Percentiles rank a stretch among this genome's conserved stretches.
Evolutionary conservation across 2,329 filamentous ascomycete genomes (phyloP).

Genomic region (Arthroderma sp.): DNA sequence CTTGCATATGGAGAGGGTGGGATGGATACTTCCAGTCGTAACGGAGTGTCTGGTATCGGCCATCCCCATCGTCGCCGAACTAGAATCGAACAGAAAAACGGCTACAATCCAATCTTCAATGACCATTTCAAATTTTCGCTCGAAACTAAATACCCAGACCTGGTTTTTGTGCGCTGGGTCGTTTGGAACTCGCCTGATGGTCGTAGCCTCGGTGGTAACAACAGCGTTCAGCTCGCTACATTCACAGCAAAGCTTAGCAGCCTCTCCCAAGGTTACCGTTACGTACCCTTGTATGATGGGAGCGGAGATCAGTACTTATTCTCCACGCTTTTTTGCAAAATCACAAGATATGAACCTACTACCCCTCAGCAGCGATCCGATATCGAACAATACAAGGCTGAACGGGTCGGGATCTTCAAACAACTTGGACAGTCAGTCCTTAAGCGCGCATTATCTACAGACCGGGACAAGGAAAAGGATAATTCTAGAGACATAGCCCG

Average conservation of each 20-base stretch:
- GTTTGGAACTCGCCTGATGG: conserved; percentile 78
- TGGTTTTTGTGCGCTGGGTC: conserved; percentile 87
- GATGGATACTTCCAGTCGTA: conserved; percentile 50
- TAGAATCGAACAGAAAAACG: conserved; percentile 69
- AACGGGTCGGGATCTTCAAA: conserved; percentile 29
- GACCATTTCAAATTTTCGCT: conserved; percentile 66
- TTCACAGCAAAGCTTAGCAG: conserved; percentile 87
- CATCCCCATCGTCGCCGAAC: conserved; percentile 68
- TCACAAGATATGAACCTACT: conserved; percentile 49
- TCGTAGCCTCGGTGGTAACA: conserved; percentile 52
- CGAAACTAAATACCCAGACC: conserved; percentile 84
- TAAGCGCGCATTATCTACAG: conserved; percentile 29
- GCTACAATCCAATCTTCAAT: conserved; percentile 83
- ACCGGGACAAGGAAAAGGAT: conserved; percentile 21
- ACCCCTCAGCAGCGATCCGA: conserved; percentile 26
- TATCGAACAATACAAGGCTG: conserved; percentile 27
- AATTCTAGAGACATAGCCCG: conserved; percentile 1
- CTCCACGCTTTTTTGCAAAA: conserved; percentile 83
- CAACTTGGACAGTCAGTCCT: conserved; percentile 33
- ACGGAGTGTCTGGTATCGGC: conserved; percentile 53
- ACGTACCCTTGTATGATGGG: conserved; percentile 74
- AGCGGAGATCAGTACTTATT: conserved; percentile 90
- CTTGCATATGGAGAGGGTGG: conserved; percentile 54
- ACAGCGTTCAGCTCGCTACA: conserved; percentile 56
- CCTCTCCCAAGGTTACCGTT: conserved; percentile 83